Conservation (phyloP, 2,329 filamentous ascomycete species). For the Exophiala spinifera region DNA sequence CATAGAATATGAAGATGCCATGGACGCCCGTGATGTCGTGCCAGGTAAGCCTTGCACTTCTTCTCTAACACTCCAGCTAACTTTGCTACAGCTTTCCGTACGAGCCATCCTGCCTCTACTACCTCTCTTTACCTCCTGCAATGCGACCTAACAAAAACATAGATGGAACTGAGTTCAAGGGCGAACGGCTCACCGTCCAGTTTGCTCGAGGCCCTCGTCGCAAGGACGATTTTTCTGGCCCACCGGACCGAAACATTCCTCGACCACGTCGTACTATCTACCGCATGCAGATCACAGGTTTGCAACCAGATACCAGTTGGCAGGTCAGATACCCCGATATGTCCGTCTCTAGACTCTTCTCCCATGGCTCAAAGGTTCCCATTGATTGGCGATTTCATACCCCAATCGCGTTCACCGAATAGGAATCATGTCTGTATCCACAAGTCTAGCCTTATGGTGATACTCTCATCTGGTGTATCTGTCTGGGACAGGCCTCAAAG, state of each 20-base stretch:
- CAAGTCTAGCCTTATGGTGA: background rate
- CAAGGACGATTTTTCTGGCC: slow-evolving; percentile 62
- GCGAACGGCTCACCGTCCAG: slow-evolving; percentile 93
- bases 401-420: background rate
- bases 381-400: background rate
- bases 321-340: slow-evolving; percentile 75
- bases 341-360: background rate
- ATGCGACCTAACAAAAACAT: slow-evolving; percentile 34
- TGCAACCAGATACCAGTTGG: slow-evolving; percentile 98
- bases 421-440: too few relatives aligned
- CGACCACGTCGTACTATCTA: slow-evolving; percentile 91
- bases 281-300: slow-evolving; percentile 96
- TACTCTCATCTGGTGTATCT: background rate
- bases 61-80: slow-evolving; percentile 6
- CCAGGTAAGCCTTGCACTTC: slow-evolving; percentile 65
- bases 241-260: slow-evolving; percentile 61
- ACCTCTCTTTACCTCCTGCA: background rate
- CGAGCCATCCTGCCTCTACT: background rate
- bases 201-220: slow-evolving; percentile 86
- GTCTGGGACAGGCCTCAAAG: background rate
- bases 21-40: slow-evolving; percentile 97
- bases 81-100: slow-evolving; percentile 24
- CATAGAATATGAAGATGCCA: slow-evolving; percentile 97
- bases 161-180: slow-evolving; percentile 99
- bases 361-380: background rate